Conservation (phyloP, 495 filamentous ascomycete genomes). For the Aspergillus sclerotioniger region DNA sequence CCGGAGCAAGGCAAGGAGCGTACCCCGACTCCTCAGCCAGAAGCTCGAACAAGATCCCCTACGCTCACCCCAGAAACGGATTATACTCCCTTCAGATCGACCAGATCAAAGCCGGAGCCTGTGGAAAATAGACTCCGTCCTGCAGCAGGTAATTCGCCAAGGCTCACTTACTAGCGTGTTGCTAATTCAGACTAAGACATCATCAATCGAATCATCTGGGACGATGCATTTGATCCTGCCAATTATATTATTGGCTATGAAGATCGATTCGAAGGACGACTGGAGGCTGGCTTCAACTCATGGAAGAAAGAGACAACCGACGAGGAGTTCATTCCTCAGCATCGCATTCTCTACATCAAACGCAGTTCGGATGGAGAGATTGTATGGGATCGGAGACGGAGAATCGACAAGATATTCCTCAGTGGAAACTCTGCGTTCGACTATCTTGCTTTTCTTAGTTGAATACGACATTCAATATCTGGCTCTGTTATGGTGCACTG, state of each 20-base stretch:
- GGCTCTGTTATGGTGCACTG: too few relatives aligned
- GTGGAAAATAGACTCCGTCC: constrained; percentile 17
- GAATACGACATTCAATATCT: not conserved
- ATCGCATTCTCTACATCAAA: constrained; percentile 73
- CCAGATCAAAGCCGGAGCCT: not conserved
- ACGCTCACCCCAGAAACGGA: not conserved
- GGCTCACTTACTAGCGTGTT: not conserved
- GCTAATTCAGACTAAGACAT: constrained; percentile 46
- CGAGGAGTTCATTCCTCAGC: constrained; percentile 82
- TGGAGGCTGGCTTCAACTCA: constrained; percentile 58
- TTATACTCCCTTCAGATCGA: not conserved
- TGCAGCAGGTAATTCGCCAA: constrained; percentile 12
- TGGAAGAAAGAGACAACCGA: constrained; percentile 79
- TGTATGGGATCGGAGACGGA: constrained; percentile 57
- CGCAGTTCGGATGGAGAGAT: constrained; percentile 45
- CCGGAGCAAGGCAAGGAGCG: not conserved
- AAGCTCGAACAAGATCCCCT: not conserved
- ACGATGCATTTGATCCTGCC: constrained; percentile 54
- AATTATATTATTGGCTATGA: constrained; percentile 74
- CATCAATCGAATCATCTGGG: constrained; percentile 73
- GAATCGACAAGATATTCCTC: constrained; percentile 57
- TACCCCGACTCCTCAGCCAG: not conserved
- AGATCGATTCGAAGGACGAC: constrained; percentile 66
- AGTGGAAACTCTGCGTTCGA: constrained; percentile 50
- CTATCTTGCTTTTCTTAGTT: constrained; percentile 34